phyloP scores from a whole-genome alignment of 2,329 filamentous ascomycete genomes.

The Helicocarpus griseus region DNA sequence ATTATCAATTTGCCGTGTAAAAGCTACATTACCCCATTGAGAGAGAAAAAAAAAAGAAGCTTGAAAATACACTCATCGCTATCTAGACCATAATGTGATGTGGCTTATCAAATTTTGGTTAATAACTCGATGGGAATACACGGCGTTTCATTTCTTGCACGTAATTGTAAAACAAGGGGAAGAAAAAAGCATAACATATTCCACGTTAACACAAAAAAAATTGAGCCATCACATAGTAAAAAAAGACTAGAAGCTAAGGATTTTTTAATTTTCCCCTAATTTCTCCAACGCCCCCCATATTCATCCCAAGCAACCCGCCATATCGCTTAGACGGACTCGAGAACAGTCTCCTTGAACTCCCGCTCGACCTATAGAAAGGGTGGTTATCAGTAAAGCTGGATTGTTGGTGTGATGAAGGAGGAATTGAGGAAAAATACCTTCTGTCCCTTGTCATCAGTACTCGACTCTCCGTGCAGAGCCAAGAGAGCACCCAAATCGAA shows the following conservation, averaged over 20 bases:
- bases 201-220: no score
- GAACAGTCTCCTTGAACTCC: conserved; percentile 97
- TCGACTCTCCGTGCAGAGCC: conserved; percentile 94
- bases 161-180: no score
- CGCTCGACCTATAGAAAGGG: conserved; percentile 50
- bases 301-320: not conserved
- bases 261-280: not conserved
- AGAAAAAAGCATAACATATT: not conserved
- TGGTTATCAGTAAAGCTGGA: not conserved
- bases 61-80: conserved; percentile 2
- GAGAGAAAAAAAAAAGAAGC: not conserved
- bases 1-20: no score
- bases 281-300: not conserved
- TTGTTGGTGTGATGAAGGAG: not conserved
- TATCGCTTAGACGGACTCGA: conserved; percentile 78
- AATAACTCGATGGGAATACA: conserved; percentile 1
- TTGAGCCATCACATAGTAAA: no score
- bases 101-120: conserved; percentile 1
- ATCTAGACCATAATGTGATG: conserved; percentile 5
- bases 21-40: no score
- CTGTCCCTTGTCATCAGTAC: conserved; percentile 90
- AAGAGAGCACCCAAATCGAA: conserved; percentile 96
- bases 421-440: conserved; percentile 54
- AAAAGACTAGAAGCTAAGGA: no score
- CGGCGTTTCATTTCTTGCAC: not conserved